Evolutionary conservation across 768 basidiomycete genomes (phyloP).

Genomic region (Pilatotrama ljubarskyi): DNA sequence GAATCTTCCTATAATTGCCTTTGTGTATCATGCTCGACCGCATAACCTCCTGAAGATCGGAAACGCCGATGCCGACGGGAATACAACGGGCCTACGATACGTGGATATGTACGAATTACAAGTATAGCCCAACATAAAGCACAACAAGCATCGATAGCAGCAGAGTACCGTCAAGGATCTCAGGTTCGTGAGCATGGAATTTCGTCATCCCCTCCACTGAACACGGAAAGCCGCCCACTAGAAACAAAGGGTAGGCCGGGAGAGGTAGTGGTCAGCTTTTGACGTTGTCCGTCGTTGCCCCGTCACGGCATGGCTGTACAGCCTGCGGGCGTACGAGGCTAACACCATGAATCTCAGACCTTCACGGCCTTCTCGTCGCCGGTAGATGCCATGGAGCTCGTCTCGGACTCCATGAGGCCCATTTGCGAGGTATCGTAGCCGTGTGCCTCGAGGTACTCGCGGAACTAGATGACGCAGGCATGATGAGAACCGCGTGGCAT

Average conservation of each 20-base stretch:
- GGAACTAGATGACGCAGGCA: constrained; percentile 54
- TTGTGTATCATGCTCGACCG: not conserved
- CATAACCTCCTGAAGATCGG: not conserved
- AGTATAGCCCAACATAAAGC: not conserved
- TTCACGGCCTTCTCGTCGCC: constrained; percentile 22
- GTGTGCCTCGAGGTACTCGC: constrained; percentile 72
- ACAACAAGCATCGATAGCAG: constrained; percentile 5
- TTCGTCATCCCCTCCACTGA: not conserved
- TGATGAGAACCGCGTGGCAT: not conserved
- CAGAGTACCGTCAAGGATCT: not conserved
- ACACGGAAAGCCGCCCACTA: no score
- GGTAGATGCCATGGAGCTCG: constrained; percentile 21
- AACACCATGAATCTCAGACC: not conserved
- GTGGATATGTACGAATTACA: not conserved
- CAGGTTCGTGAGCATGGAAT: not conserved
- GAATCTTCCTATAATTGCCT: not conserved
- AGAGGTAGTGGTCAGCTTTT: no score
- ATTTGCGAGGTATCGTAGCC: constrained; percentile 79
- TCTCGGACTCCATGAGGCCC: constrained; percentile 47
- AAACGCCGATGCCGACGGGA: not conserved
- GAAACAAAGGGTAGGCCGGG: no score
- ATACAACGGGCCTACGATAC: constrained; percentile 4
- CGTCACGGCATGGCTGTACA: no score
- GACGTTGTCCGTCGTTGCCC: no score
- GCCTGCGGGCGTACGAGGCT: no score